These are phyloP conservation scores for Cercophora scortea DNA, from an alignment of 495 filamentous ascomycete species.

Conservation along the genomic window DNA sequence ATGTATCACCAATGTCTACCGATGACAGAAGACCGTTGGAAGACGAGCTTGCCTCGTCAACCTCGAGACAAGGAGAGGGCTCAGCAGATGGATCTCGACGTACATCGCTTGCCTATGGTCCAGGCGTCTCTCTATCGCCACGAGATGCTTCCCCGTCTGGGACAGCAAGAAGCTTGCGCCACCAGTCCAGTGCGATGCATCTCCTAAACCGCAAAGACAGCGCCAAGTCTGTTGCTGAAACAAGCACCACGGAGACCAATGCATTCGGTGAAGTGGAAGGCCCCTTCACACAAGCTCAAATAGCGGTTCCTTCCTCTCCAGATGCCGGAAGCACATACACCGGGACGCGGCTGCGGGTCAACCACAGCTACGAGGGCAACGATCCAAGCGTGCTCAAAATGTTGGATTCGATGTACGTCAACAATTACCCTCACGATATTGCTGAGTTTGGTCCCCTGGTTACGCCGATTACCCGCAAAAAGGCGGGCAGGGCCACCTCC, in stretches of 20 bases:
- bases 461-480: constrained; percentile 56
- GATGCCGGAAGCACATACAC: constrained; percentile 25
- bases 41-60: constrained; percentile 18
- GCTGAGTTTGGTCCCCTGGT: constrained; percentile 75
- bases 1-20: constrained; percentile 27
- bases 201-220: constrained; percentile 72
- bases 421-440: constrained; percentile 81
- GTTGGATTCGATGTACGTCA: constrained; percentile 80
- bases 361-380: constrained; percentile 76
- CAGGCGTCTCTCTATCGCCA: constrained; percentile 8
- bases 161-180: constrained; percentile 35
- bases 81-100: constrained; percentile 23
- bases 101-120: constrained; percentile 20
- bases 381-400: constrained; percentile 82
- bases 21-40: constrained; percentile 23
- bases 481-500: constrained; percentile 44
- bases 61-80: constrained; percentile 10
- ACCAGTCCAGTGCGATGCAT: constrained; percentile 74
- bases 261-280: constrained; percentile 83
- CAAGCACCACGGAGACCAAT: constrained; percentile 66
- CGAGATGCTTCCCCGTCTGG: constrained; percentile 28
- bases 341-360: constrained; percentile 26
- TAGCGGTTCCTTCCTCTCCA: constrained; percentile 16
- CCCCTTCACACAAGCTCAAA: constrained; percentile 43
- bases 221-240: constrained; percentile 76